Percentiles rank a stretch among this genome's conserved stretches.
Conservation (phyloP, 208 protist genomes). For the Phytomonas francai region DNA sequence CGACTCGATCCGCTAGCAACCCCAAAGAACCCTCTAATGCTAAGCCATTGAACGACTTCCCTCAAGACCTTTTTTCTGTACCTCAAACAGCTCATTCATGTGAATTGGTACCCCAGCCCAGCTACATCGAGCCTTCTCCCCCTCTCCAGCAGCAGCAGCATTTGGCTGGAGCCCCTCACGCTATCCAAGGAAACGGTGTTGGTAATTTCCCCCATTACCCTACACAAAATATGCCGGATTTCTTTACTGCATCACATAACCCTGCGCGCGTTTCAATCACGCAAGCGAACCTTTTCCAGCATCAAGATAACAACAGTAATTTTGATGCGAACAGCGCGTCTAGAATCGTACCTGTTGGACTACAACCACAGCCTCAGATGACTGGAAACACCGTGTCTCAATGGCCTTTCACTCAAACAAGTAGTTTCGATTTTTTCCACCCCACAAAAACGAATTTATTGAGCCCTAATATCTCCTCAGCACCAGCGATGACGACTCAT, state of each 20-base stretch:
- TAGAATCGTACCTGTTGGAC: background rate
- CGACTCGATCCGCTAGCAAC: background rate
- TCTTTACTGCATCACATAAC: background rate
- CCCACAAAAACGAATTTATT: conserved; percentile 10
- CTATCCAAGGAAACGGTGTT: background rate
- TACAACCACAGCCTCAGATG: conserved; percentile 1
- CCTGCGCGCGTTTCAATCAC: background rate
- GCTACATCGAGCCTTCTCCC: background rate
- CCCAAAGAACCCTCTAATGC: background rate
- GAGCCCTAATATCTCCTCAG: conserved; percentile 4
- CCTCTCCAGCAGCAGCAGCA: conserved; percentile 6
- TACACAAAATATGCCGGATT: background rate
- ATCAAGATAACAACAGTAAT: background rate
- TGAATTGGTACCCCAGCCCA: background rate
- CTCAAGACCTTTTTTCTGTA: background rate
- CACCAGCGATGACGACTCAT: conserved; percentile 1
- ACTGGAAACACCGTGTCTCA: background rate
- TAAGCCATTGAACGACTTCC: background rate
- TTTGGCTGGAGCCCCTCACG: background rate
- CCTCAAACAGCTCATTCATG: background rate
- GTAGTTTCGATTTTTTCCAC: conserved; percentile 17
- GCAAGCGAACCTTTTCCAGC: background rate
- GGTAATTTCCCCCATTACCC: background rate
- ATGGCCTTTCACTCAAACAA: background rate
- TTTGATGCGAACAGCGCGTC: background rate